These are phyloP conservation scores for Sherardia arvensis DNA, from an alignment of 257 asterid species.

Conservation along the genomic window DNA sequence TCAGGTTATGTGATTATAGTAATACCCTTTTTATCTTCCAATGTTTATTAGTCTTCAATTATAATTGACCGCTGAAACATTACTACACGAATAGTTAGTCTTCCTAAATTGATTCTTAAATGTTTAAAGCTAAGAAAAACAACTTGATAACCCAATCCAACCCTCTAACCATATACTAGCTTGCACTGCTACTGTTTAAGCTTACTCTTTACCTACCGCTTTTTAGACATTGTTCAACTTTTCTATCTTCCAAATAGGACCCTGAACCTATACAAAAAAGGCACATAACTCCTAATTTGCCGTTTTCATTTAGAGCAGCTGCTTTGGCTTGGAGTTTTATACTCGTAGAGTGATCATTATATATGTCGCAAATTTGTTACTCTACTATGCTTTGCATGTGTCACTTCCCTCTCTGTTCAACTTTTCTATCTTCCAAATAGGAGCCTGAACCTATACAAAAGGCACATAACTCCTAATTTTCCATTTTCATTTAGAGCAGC, in stretches of 20 bases:
- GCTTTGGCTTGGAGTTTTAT: not conserved
- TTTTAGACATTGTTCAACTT: not conserved
- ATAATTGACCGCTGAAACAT: not conserved
- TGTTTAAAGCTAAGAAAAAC: not conserved
- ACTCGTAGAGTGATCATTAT: not conserved
- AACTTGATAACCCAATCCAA: not conserved
- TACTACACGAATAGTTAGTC: not conserved
- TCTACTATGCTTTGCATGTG: no score
- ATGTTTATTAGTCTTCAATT: not conserved
- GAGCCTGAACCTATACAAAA: not conserved
- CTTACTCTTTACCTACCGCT: not conserved
- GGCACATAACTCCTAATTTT: not conserved
- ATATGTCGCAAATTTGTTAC: not conserved
- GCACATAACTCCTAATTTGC: not conserved
- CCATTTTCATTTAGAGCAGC: not conserved
- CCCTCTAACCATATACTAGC: not conserved
- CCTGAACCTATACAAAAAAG: not conserved
- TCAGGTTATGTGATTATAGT: not conserved
- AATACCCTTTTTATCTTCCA: not conserved
- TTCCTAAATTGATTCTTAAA: not conserved
- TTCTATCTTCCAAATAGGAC: not conserved
- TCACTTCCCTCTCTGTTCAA: no score
- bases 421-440: not conserved
- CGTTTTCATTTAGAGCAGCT: not conserved
- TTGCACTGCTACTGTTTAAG: not conserved